Conservation (phyloP, 108 stramenopile genomes). For the Schizochytrium sp. region DNA sequence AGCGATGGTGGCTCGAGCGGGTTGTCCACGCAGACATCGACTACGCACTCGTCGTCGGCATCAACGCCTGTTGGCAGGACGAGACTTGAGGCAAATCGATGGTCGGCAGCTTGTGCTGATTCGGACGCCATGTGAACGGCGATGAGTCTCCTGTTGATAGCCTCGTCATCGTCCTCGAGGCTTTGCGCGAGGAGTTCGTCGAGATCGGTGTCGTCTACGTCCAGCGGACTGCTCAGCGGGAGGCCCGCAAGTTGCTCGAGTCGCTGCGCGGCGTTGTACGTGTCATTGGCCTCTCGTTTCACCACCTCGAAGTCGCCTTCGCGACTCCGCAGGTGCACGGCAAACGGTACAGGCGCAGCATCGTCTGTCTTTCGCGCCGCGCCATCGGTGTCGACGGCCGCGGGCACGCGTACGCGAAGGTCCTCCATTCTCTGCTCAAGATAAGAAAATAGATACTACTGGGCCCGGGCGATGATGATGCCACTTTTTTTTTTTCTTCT, state of each 20-base stretch:
- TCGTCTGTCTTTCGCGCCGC: not conserved
- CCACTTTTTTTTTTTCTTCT: too few relatives aligned
- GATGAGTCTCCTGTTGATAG: not conserved
- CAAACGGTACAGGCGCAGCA: not conserved
- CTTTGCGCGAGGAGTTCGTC: too few relatives aligned
- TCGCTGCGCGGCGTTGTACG: not conserved
- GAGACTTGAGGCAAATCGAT: not conserved
- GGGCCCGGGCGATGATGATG: too few relatives aligned
- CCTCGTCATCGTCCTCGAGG: not conserved
- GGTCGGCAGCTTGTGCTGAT: not conserved
- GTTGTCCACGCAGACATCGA: not conserved
- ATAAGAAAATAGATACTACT: not conserved
- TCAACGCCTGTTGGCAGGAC: not conserved
- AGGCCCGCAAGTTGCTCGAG: not conserved
- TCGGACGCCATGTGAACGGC: not conserved
- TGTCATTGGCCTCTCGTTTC: not conserved
- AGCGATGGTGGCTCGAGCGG: not conserved
- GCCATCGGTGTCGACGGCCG: not conserved
- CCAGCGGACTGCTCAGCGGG: not conserved
- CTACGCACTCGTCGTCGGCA: not conserved
- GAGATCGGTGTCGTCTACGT: not conserved
- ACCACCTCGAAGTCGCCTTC: not conserved
- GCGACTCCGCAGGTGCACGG: not conserved
- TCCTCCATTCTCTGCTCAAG: not conserved
- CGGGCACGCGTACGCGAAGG: not conserved